Base-by-base conservation (phyloP, 345 rosid species). In the Hirschfeldia incana region DNA sequence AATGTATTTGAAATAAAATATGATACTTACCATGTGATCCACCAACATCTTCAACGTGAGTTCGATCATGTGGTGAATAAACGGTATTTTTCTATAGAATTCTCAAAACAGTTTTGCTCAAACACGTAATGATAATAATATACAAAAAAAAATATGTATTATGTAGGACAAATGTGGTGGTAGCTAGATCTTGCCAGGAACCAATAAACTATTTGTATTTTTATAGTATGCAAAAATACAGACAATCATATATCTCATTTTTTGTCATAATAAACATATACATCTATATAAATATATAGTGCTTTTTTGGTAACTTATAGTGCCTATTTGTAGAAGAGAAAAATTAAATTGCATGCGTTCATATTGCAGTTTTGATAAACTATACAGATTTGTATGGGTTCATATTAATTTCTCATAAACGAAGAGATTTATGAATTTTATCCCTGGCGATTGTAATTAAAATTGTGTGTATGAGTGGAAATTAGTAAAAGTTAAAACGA, bases 81-180 rank as follows among this genome's bases (percentile, higher is more conserved):
- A 17, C 36, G 65, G 66, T 55, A 10, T 51, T 70, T 67, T 34
- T 62, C 26, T 58, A 36, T 29, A 7, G 10, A 65, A 70, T n/a
- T 34, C 28, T 36, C 30, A 10, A 28, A 28, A 53, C 15, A 16
- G 28, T 69, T 8, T 39, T 60, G 15, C 62, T 10, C 36, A 76
- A 39, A 21, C 53, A 77, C 64, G 36, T 63, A 3, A 76, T 76
- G 39, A 46, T 46, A 2, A 10, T 77, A 61, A 34, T 34, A 34
- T 29, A 21, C 8, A 2, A 3, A 4, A 46, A 46, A 46, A 13
- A 21, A 57, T 69, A 49, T 49, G 17, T 55, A 16, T 28, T 67
- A 42, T 59, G 49, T 60, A 59, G 60, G 81, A 65, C 81, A 39
- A 64, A 11, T 42, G 60, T 39, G 58, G 72, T 55, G 67, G 67